Conservation (phyloP, 2,329 filamentous ascomycete species). For the Fusarium xyrophilum region DNA sequence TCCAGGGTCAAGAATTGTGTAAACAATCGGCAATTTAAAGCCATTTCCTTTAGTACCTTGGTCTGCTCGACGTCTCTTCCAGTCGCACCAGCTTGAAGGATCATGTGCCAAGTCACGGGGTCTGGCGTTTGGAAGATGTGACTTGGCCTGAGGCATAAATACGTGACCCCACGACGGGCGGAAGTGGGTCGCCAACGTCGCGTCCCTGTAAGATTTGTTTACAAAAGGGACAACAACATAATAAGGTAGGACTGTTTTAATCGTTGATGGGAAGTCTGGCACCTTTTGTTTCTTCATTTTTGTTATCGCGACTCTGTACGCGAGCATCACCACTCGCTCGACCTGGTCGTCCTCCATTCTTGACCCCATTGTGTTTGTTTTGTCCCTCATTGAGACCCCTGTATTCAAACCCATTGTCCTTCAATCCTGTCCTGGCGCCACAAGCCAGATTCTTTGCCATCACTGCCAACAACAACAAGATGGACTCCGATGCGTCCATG, state of each 20-base stretch:
- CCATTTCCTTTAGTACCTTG: background rate
- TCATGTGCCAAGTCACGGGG: constrained; percentile 32
- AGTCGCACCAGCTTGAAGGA: background rate
- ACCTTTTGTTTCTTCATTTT: constrained; percentile 31
- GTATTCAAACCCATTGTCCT: constrained; percentile 25
- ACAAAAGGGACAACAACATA: constrained; percentile 42
- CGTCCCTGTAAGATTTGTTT: constrained; percentile 44
- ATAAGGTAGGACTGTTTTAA: constrained; percentile 38
- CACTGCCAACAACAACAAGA: constrained; percentile 44
- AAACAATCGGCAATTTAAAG: background rate
- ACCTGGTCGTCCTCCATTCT: constrained; percentile 22
- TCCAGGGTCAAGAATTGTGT: background rate
- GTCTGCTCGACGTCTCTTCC: background rate
- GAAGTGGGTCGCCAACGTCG: constrained; percentile 24
- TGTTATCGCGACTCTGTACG: constrained; percentile 38
- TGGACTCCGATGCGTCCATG: constrained; percentile 66
- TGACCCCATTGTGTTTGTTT: constrained; percentile 19
- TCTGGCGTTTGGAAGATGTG: background rate
- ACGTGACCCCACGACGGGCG: constrained; percentile 28
- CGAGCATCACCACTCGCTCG: constrained; percentile 33
- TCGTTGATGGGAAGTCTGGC: constrained; percentile 40
- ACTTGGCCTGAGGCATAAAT: constrained; percentile 35
- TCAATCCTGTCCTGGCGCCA: constrained; percentile 26
- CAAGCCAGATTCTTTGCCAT: constrained; percentile 25
- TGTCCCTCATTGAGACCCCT: constrained; percentile 30